phyloP scores from a whole-genome alignment of 352 stramenopile genomes.

The Globisporangium paddicum region DNA sequence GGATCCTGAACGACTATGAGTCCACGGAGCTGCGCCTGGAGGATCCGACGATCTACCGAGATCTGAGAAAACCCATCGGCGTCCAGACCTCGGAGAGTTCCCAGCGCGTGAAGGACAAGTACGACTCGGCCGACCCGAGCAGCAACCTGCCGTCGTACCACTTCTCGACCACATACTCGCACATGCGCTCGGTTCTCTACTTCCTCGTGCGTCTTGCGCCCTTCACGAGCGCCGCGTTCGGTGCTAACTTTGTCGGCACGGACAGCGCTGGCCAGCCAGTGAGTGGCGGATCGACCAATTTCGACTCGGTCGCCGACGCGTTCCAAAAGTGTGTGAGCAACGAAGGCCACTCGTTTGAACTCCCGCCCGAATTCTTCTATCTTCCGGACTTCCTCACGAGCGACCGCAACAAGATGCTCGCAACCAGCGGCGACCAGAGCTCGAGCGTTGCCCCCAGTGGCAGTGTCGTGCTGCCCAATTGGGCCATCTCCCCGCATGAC shows the following conservation, averaged over 20 bases:
- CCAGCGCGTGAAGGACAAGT: slow-evolving; percentile 41
- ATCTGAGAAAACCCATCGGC: slow-evolving; percentile 97
- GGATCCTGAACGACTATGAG: slow-evolving; percentile 96
- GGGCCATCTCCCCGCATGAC: slow-evolving; percentile 92
- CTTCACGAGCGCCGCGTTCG: slow-evolving; percentile 49
- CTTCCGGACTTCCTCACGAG: slow-evolving; percentile 66
- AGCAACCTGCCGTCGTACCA: slow-evolving; percentile 66
- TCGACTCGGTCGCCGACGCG: slow-evolving; percentile 60
- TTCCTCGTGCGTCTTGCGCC: slow-evolving; percentile 68
- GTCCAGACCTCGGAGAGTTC: slow-evolving; percentile 61
- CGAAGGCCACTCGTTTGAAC: slow-evolving; percentile 58
- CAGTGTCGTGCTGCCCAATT: slow-evolving; percentile 93
- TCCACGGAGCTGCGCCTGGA: slow-evolving; percentile 92
- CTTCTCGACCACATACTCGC: slow-evolving; percentile 65
- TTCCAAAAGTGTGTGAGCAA: slow-evolving; percentile 54
- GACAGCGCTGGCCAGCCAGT: background rate
- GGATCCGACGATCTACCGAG: slow-evolving; percentile 91
- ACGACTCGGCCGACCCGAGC: slow-evolving; percentile 35
- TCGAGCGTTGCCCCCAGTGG: slow-evolving; percentile 46
- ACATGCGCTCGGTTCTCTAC: slow-evolving; percentile 69
- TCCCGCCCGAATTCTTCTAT: slow-evolving; percentile 82
- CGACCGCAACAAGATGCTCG: slow-evolving; percentile 58
- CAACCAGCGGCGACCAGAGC: slow-evolving; percentile 37
- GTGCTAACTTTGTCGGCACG: slow-evolving; percentile 15
- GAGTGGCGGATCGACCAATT: slow-evolving; percentile 19